Percentiles rank a stretch among this genome's conserved stretches.
phyloP scores from a whole-genome alignment of 352 stramenopile species.

The Saprolegnia parasitica region DNA sequence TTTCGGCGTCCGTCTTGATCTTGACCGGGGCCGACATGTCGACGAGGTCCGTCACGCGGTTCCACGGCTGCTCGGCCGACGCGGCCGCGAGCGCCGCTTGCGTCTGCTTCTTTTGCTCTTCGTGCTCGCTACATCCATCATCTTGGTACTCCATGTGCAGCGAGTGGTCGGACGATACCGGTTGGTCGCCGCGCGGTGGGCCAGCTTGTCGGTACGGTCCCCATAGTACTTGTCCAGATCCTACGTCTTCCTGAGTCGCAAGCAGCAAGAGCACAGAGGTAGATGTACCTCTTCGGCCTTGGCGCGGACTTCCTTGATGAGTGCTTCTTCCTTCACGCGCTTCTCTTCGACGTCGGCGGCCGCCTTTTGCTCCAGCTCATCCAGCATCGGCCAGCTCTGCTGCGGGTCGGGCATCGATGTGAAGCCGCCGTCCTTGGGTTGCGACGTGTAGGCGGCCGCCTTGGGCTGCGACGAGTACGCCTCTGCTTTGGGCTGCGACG shows the following conservation, averaged over 20 bases:
- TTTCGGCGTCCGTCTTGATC: slow-evolving; percentile 5
- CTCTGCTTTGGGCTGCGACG: not conserved
- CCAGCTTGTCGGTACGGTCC: slow-evolving; percentile 25
- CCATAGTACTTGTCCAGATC: slow-evolving; percentile 28
- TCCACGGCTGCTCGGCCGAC: slow-evolving; percentile 18
- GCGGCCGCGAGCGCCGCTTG: slow-evolving; percentile 2
- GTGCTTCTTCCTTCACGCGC: slow-evolving; percentile 14
- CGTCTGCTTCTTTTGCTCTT: slow-evolving; percentile 28
- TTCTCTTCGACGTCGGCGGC: slow-evolving; percentile 20
- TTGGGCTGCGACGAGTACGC: not conserved
- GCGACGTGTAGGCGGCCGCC: not conserved
- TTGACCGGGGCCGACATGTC: slow-evolving; percentile 16
- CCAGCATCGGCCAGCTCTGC: slow-evolving; percentile 25
- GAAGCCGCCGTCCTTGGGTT: not conserved
- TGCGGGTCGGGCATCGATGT: not conserved
- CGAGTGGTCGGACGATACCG: not conserved
- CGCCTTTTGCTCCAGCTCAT: slow-evolving; percentile 24
- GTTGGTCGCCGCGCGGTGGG: slow-evolving; percentile 22
- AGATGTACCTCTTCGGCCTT: slow-evolving; percentile 17
- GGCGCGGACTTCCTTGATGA: slow-evolving; percentile 15
- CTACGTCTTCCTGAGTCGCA: not conserved
- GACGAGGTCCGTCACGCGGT: slow-evolving; percentile 27
- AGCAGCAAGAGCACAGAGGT: not conserved
- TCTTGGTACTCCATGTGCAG: not conserved
- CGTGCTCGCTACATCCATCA: not conserved